Evolutionary conservation across 164 flowering plant genomes (phyloP), one percentile per base, ranked within the genome.

Genomic region (Amborella trichopoda): DNA sequence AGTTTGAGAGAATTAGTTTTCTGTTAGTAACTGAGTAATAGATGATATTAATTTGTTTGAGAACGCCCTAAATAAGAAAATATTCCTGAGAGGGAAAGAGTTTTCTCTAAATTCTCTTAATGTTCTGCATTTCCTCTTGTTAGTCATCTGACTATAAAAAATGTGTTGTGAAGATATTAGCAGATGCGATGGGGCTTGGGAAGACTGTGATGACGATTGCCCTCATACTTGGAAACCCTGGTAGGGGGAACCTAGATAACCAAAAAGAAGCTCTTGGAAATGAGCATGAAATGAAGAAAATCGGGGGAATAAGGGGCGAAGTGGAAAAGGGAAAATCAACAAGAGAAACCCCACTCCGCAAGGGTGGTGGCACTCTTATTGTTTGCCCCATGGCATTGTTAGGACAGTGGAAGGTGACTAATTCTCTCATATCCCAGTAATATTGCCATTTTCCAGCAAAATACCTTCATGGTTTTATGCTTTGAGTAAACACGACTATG

Each of bases 321-420:
- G n/a, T 32, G 2, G n/a, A 1, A 32, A 11, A 32, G 11, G 36
- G 2, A 32, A 32, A 32, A 10, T n/a, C 11, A 32, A 32, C 36
- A 32, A n/a, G 36, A 73, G 23, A 23, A 8, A 37, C 19, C 19
- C 9, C 6, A 36, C 39, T 36, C 2, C 19, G 26, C 42, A 63
- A 38, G 42, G 68, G 53, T 53, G 89, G 87, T 38, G 75, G 90
- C 38, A 83, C 93, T 30, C 90, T 86, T 16, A 69, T 86, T 50
- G 66, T 86, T 32, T 83, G 93, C 52, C 96, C 96, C 21, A 83
- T 83, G 93, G 78, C 89, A 34, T 65, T 86, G 68, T 59, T 80
- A 23, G 67, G 96, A 49, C 93, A 86, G 65, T 83, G 96, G 96
- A 83, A 83, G 80, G 95, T n/a, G n/a, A n/a, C n/a, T n/a, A n/a